Conservation (phyloP, 164 flowering plant genomes). For the Echeveria elegans region DNA sequence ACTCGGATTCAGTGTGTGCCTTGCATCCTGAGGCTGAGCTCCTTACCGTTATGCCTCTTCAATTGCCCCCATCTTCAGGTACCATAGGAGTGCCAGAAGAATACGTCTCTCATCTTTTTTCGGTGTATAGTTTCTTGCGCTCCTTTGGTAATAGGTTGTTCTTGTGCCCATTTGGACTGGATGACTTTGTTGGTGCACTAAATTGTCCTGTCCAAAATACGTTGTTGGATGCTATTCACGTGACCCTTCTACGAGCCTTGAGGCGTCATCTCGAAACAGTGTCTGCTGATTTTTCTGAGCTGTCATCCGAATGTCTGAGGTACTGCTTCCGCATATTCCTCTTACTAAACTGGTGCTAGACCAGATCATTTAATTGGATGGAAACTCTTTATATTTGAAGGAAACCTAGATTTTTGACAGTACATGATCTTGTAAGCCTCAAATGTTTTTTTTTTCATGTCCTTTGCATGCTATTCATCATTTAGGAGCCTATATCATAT, state of each 20-base stretch:
- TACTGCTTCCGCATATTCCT: conserved; percentile 18
- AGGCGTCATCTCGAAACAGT: conserved; percentile 47
- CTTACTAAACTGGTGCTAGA: neutral
- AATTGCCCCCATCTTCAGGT: conserved; percentile 76
- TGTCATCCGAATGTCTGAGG: conserved; percentile 73
- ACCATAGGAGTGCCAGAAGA: conserved; percentile 73
- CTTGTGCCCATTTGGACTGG: conserved; percentile 70
- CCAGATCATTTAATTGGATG: neutral
- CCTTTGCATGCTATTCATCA: neutral
- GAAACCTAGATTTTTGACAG: neutral
- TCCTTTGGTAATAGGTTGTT: conserved; percentile 67
- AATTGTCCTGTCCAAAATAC: conserved; percentile 51
- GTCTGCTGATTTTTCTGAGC: conserved; percentile 59
- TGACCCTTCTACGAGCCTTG: conserved; percentile 61
- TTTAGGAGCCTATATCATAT: neutral
- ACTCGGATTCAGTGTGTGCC: conserved; percentile 45
- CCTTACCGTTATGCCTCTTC: conserved; percentile 33
- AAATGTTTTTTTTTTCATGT: neutral
- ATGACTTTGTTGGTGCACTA: conserved; percentile 84
- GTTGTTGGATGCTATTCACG: conserved; percentile 72
- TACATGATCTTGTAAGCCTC: neutral
- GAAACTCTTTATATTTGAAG: neutral
- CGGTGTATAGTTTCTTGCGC: conserved; percentile 72
- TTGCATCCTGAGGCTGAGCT: conserved; percentile 23
- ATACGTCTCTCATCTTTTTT: conserved; percentile 58